These are phyloP conservation scores for Penicillium psychrofluorescens DNA, from an alignment of 495 filamentous ascomycete genomes.

Conservation along the genomic window DNA sequence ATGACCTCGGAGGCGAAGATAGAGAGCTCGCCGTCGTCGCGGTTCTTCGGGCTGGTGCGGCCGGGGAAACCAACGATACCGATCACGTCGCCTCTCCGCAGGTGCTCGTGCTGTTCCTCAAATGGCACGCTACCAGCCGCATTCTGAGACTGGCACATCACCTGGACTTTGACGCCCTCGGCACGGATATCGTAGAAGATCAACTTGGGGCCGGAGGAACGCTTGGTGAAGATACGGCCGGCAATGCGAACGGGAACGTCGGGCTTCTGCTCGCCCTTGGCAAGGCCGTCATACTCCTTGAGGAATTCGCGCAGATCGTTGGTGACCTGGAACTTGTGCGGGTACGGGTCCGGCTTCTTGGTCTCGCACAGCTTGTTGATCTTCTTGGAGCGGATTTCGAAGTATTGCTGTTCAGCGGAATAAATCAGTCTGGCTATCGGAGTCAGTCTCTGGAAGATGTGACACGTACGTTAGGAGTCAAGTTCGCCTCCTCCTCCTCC, in stretches of 20 bases:
- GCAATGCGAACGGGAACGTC: constrained; percentile 67
- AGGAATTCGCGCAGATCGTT: constrained; percentile 72
- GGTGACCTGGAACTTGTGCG: constrained; percentile 91
- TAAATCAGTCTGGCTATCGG: constrained; percentile 7
- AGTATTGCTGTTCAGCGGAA: constrained; percentile 67
- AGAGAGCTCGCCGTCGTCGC: constrained; percentile 80
- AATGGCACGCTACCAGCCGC: constrained; percentile 57
- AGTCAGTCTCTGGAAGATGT: no score
- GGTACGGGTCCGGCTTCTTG: constrained; percentile 82
- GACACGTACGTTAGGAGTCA: constrained; percentile 78
- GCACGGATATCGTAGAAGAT: constrained; percentile 89
- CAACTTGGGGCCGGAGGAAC: constrained; percentile 73
- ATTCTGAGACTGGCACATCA: constrained; percentile 82
- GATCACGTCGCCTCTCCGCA: constrained; percentile 87
- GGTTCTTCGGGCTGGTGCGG: constrained; percentile 81
- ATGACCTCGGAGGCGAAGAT: constrained; percentile 85
- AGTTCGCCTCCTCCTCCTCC: constrained; percentile 63
- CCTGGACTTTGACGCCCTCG: constrained; percentile 77
- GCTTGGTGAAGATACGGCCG: constrained; percentile 84
- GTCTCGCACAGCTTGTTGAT: constrained; percentile 80
- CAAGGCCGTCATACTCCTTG: constrained; percentile 64
- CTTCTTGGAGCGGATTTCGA: constrained; percentile 82
- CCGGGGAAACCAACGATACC: constrained; percentile 85
- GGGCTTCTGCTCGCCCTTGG: constrained; percentile 75
- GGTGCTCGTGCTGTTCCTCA: constrained; percentile 79